Conservation (phyloP, 805 yeast species). For the Candida chilensis region DNA sequence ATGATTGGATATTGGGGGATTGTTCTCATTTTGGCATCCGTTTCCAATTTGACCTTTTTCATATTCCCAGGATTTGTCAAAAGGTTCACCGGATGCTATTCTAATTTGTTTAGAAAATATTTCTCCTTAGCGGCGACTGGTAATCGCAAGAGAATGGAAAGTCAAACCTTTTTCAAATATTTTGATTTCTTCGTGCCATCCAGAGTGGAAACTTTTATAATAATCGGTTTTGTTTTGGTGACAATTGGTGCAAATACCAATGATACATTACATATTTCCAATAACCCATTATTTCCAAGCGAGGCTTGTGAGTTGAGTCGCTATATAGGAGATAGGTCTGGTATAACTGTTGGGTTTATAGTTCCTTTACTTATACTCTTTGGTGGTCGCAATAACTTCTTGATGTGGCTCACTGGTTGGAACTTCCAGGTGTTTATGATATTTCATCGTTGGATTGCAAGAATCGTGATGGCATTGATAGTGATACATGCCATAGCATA, state of each 20-base stretch:
- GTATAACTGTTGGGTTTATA: constrained; percentile 28
- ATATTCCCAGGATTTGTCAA: constrained; percentile 11
- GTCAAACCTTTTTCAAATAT: neutral
- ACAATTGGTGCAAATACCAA: constrained; percentile 10
- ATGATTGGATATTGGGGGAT: constrained; percentile 5
- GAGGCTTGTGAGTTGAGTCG: constrained; percentile 19
- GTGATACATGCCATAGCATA: constrained; percentile 29
- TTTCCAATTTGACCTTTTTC: neutral
- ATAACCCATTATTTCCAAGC: constrained; percentile 9
- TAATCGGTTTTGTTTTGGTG: constrained; percentile 11
- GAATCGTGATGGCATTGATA: constrained; percentile 14
- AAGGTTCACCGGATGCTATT: constrained; percentile 15
- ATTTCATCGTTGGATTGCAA: constrained; percentile 18
- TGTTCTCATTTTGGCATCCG: neutral
- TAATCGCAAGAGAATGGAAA: neutral
- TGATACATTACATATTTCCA: constrained; percentile 6
- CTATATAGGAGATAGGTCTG: constrained; percentile 33
- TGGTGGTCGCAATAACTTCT: constrained; percentile 37
- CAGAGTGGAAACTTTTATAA: constrained; percentile 17
- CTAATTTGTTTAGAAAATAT: constrained; percentile 21
- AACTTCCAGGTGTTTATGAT: constrained; percentile 26
- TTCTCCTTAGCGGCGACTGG: constrained; percentile 20
- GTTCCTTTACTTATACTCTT: constrained; percentile 33
- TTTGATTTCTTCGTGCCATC: constrained; percentile 12
- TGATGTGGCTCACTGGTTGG: constrained; percentile 34